Percentiles rank a stretch among this genome's conserved stretches.
These are phyloP conservation scores for Stephania cephalantha DNA, from an alignment of 164 flowering plant genomes.

Conservation along the genomic window DNA sequence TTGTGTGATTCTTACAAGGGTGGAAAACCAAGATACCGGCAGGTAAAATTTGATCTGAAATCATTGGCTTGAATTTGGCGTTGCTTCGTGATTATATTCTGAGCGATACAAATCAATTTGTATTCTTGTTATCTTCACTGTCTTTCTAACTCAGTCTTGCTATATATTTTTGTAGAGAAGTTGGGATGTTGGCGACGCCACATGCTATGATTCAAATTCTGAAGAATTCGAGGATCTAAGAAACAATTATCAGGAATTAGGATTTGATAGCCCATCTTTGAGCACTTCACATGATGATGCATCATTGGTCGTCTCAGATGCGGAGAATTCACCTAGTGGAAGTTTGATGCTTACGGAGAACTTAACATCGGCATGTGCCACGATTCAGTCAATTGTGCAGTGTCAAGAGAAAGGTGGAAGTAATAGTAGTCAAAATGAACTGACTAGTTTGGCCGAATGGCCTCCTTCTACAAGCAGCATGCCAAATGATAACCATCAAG, in stretches of 20 bases:
- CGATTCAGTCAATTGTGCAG: background rate
- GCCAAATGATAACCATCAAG: background rate
- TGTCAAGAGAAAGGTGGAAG: constrained; percentile 11
- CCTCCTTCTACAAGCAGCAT: background rate
- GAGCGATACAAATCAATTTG: background rate
- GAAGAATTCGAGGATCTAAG: constrained; percentile 44
- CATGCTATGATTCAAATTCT: constrained; percentile 22
- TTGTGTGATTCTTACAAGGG: constrained; percentile 15
- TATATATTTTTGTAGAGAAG: constrained; percentile 25
- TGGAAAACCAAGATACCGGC: constrained; percentile 20
- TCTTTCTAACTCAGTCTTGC: constrained; percentile 4
- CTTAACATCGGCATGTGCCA: background rate
- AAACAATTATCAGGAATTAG: constrained; percentile 22
- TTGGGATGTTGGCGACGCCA: constrained; percentile 11
- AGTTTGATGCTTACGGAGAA: constrained; percentile 12
- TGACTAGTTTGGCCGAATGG: background rate
- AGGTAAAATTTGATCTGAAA: constrained; percentile 10
- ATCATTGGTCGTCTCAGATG: constrained; percentile 9
- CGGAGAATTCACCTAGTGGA: constrained; percentile 22
- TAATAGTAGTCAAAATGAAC: background rate
- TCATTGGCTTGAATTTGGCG: background rate
- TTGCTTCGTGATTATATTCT: background rate
- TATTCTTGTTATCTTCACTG: background rate
- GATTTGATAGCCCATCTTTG: constrained; percentile 18
- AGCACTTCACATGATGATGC: constrained; percentile 11